These are phyloP conservation scores for Neolecta irregularis DNA, from an alignment of 1,139 yeast species.

Conservation along the genomic window DNA sequence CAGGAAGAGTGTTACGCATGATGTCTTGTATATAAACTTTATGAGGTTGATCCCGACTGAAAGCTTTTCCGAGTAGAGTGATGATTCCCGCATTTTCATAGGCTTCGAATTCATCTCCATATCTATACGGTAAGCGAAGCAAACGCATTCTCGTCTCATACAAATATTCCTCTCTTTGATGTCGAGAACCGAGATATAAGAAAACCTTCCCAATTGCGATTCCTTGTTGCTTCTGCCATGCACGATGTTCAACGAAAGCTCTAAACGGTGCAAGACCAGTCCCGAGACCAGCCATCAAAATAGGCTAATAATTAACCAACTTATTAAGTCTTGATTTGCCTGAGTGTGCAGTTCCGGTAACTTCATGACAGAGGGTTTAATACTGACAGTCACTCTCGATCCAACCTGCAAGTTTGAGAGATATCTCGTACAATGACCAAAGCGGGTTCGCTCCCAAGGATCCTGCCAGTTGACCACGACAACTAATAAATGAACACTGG, in stretches of 20 bases:
- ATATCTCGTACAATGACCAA: slow-evolving; percentile 88
- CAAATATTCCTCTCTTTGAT: slow-evolving; percentile 84
- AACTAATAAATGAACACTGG: slow-evolving; percentile 76
- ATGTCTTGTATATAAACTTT: slow-evolving; percentile 92
- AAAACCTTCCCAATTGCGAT: slow-evolving; percentile 76
- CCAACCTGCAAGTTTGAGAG: slow-evolving; percentile 68
- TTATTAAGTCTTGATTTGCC: no score
- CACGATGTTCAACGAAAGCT: slow-evolving; percentile 90
- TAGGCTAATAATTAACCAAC: no score
- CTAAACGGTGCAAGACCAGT: slow-evolving; percentile 98
- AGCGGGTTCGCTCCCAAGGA: slow-evolving; percentile 69
- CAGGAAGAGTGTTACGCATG: slow-evolving; percentile 60
- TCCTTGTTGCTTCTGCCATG: slow-evolving; percentile 86
- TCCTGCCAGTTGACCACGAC: slow-evolving; percentile 97
- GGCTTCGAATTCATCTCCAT: slow-evolving; percentile 97
- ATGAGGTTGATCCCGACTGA: slow-evolving; percentile 91
- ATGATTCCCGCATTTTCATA: slow-evolving; percentile 80
- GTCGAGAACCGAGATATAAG: slow-evolving; percentile 87
- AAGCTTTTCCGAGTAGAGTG: slow-evolving; percentile 95
- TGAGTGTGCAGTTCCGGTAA: slow-evolving; percentile 47
- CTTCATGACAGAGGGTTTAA: slow-evolving; percentile 95
- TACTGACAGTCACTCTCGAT: slow-evolving; percentile 78
- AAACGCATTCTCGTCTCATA: no score
- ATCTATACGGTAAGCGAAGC: slow-evolving; percentile 23
- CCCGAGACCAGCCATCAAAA: slow-evolving; percentile 94